Percentiles rank a stretch among this genome's conserved stretches.
Conservation (phyloP, 805 yeast genomes). For the Saturnispora bothae region DNA sequence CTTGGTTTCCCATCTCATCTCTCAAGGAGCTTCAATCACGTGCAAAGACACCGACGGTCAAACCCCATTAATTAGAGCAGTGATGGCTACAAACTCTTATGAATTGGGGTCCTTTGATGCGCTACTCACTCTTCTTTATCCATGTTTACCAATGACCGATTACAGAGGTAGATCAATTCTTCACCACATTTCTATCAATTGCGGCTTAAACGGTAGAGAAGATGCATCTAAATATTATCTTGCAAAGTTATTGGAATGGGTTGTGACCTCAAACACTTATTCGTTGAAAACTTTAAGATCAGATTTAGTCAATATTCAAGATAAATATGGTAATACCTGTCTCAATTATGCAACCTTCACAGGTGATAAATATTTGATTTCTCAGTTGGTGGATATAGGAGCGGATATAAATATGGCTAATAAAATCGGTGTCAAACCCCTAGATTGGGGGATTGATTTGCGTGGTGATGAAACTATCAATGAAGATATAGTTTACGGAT, state of each 20-base stretch:
- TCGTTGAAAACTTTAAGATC: slow-evolving; percentile 50
- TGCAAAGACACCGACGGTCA: slow-evolving; percentile 79
- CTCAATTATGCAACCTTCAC: slow-evolving; percentile 85
- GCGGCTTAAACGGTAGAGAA: slow-evolving; percentile 65
- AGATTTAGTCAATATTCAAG: slow-evolving; percentile 77
- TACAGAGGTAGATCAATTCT: slow-evolving; percentile 66
- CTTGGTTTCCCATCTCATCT: slow-evolving; percentile 59
- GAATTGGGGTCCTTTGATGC: slow-evolving; percentile 67
- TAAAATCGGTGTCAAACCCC: slow-evolving; percentile 76
- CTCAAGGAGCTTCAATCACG: slow-evolving; percentile 55
- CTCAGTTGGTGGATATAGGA: slow-evolving; percentile 75
- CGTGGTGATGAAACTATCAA: background rate
- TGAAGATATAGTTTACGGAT: background rate
- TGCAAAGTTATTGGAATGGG: slow-evolving; percentile 67
- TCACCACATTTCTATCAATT: slow-evolving; percentile 77
- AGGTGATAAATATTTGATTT: slow-evolving; percentile 71
- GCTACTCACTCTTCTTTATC: slow-evolving; percentile 63
- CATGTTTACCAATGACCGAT: slow-evolving; percentile 57
- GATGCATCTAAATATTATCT: slow-evolving; percentile 66
- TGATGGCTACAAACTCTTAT: slow-evolving; percentile 72
- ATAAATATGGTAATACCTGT: slow-evolving; percentile 90
- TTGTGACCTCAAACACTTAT: slow-evolving; percentile 46
- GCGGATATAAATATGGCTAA: slow-evolving; percentile 75
- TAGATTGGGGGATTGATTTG: slow-evolving; percentile 69
- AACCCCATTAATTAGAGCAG: slow-evolving; percentile 75